Conservation (phyloP, 2,329 filamentous ascomycete genomes). For the Mariannaea elegans region DNA sequence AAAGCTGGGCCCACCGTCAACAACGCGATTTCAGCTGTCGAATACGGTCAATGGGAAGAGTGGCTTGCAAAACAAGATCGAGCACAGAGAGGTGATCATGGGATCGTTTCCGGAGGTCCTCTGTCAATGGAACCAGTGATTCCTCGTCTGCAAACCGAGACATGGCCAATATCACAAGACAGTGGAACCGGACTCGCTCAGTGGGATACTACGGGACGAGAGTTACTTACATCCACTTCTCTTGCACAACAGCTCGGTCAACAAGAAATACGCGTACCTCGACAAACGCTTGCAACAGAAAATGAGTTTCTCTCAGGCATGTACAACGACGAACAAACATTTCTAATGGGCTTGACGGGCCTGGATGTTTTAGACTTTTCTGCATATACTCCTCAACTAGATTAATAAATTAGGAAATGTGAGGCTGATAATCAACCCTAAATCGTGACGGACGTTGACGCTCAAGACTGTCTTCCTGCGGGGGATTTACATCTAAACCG, state of each 20-base stretch:
- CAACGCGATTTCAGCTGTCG: background rate
- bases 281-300: conserved; percentile 4
- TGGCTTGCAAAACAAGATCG: conserved; percentile 31
- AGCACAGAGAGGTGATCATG: background rate
- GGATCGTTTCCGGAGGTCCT: background rate
- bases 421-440: background rate
- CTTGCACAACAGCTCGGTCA: conserved; percentile 5
- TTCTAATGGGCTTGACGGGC: conserved; percentile 37
- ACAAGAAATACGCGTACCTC: background rate
- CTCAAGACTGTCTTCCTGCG: no score
- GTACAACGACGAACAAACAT: conserved; percentile 35
- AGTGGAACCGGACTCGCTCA: background rate
- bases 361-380: conserved; percentile 38
- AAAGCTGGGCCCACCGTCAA: background rate
- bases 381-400: conserved; percentile 18
- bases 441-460: no score
- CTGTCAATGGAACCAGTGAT: background rate
- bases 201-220: conserved; percentile 5
- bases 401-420: background rate
- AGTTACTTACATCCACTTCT: background rate
- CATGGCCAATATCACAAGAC: background rate
- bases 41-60: conserved; percentile 33
- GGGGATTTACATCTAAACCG: no score
- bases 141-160: background rate
- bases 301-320: conserved; percentile 16